Evolutionary conservation across 495 filamentous ascomycete genomes (phyloP).

Genomic region (Xylaria castorea): DNA sequence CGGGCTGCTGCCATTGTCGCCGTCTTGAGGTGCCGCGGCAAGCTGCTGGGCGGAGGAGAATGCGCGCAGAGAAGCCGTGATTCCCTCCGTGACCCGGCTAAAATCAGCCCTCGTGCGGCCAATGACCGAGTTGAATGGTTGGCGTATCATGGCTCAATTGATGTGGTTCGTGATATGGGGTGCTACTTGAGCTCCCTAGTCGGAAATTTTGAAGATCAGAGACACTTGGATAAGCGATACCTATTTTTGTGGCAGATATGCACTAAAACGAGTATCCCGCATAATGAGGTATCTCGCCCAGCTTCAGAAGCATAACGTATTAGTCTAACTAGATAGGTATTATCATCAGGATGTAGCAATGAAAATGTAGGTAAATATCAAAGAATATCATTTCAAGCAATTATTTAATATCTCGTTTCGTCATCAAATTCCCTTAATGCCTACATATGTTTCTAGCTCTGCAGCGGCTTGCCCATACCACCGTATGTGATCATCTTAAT

Average conservation of each 20-base stretch:
- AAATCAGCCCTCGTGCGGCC: slow-evolving; percentile 41
- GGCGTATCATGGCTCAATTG: slow-evolving; percentile 39
- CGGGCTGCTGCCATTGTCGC: slow-evolving; percentile 9
- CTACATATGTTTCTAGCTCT: slow-evolving; percentile 33
- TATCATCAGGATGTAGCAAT: background rate
- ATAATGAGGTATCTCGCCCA: background rate
- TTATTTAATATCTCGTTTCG: background rate
- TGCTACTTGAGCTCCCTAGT: slow-evolving; percentile 2
- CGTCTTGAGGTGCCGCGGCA: slow-evolving; percentile 26
- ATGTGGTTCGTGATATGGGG: slow-evolving; percentile 19
- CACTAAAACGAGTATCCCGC: slow-evolving; percentile 22
- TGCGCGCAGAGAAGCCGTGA: slow-evolving; percentile 48
- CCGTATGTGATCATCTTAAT: slow-evolving; percentile 90
- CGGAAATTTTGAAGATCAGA: slow-evolving; percentile 36
- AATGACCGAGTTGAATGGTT: slow-evolving; percentile 35
- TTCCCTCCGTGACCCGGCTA: slow-evolving; percentile 47
- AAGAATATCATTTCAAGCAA: background rate
- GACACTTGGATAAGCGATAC: background rate
- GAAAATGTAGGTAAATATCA: too few relatives aligned
- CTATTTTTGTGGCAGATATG: slow-evolving; percentile 24
- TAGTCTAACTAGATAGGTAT: too few relatives aligned
- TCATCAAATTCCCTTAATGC: background rate
- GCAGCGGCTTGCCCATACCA: slow-evolving; percentile 69
- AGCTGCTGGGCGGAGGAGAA: slow-evolving; percentile 46
- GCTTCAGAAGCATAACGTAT: too few relatives aligned